phyloP scores from a whole-genome alignment of 768 basidiomycete species.

The Agrocybe pediades region DNA sequence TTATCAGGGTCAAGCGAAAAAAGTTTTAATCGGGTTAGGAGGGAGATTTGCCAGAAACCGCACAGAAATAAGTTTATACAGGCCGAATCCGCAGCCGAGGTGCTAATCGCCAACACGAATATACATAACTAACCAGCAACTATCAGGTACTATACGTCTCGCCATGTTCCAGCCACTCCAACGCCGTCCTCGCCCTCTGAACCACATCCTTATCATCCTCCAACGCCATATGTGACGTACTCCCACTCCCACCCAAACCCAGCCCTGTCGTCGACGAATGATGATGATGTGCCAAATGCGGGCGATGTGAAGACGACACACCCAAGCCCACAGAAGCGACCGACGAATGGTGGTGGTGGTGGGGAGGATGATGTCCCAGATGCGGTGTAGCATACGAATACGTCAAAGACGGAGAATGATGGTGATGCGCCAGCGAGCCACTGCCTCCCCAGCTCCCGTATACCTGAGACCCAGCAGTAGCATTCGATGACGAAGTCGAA shows the following conservation, averaged over 20 bases:
- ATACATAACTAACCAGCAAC: neutral
- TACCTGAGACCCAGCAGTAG: neutral
- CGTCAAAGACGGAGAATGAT: neutral
- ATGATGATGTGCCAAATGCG: slow-evolving; percentile 9
- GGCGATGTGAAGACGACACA: neutral
- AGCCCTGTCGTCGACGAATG: too few species aligned
- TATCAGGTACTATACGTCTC: slow-evolving; percentile 25
- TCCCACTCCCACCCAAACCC: too few species aligned
- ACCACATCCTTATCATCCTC: slow-evolving; percentile 67
- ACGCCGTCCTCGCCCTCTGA: slow-evolving; percentile 53
- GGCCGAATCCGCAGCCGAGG: neutral
- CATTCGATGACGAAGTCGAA: neutral
- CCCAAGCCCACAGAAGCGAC: too few species aligned
- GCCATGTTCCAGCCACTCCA: slow-evolving; percentile 51
- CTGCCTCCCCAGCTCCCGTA: slow-evolving; percentile 26
- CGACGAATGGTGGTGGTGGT: too few species aligned
- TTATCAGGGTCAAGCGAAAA: too few species aligned
- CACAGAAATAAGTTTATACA: neutral
- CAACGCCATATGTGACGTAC: slow-evolving; percentile 24
- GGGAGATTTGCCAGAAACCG: too few species aligned
- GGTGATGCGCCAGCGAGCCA: slow-evolving; percentile 20
- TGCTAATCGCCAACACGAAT: neutral
- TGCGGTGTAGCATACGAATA: neutral
- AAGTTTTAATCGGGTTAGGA: too few species aligned
- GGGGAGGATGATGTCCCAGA: too few species aligned